Evolutionary conservation across 1,139 yeast species (phyloP), one percentile per base, ranked within the genome.

Genomic region (Candida sp.): DNA sequence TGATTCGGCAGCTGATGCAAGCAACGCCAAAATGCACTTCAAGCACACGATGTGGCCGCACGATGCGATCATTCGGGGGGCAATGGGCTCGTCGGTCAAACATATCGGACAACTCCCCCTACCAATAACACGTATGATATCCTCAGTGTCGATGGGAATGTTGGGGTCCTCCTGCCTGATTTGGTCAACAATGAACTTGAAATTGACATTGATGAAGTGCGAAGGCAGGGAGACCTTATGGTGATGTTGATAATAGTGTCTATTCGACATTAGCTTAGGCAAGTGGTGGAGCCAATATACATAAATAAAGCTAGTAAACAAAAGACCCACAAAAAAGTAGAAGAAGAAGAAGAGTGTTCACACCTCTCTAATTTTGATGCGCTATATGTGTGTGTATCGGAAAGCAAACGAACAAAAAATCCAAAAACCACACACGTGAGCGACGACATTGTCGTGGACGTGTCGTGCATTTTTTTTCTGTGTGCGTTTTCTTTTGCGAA

Each of bases 11-110:
- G 83, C 84, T 23, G 88, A 82, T 40, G 84, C 90, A 49, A 91
- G 71, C 61, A 90, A 82, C 38, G 93, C 81, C 49, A 91, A 68
- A 38, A 93, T 69, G 65, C 99, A 96, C 30, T 92, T 85, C 50
- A 85, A 78, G 65, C 99, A 96, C 62, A 94, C 81, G 11, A 92
- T 80, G 65, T 96, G 99, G 3, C 99, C 99, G 72, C 99, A 96
- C 17, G 86, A 81, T 8, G 78, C 73, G 32, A 92, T 84, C 98
- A 96, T 96, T 50, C 98, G 75, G 1, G 99, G 98, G 0, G 98
- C 98, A 37, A 89, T 81, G 7, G 94, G 89, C 23, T 85, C 87
- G 49, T 90, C 96, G 32, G 88, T 81, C 17, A 94, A 75, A 66
- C 99, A 96, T 35, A 96, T 94, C 1, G 99, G 98, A 65, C 99